phyloP scores from a whole-genome alignment of 2,329 filamentous ascomycete genomes.

The Pseudovirgaria hyperparasitica region DNA sequence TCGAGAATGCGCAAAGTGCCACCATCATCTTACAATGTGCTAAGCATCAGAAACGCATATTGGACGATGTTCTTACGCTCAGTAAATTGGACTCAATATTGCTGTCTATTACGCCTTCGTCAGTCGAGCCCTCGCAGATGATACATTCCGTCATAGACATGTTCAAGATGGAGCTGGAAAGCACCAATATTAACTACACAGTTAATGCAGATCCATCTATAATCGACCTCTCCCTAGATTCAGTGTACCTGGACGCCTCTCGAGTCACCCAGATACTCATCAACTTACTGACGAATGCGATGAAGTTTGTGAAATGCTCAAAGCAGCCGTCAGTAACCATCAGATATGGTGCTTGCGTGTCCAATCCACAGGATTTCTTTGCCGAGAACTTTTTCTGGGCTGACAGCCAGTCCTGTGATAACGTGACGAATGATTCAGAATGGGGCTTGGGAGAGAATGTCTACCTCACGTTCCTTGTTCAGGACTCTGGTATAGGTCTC shows the following conservation, averaged over 20 bases:
- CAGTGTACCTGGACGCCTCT: slow-evolving; percentile 11
- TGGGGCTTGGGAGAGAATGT: slow-evolving; percentile 26
- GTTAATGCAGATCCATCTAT: background rate
- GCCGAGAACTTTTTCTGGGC: slow-evolving; percentile 18
- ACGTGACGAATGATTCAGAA: slow-evolving; percentile 16
- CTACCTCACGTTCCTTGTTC: slow-evolving; percentile 24
- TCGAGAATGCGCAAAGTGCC: slow-evolving; percentile 9
- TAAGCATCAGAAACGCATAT: slow-evolving; percentile 25
- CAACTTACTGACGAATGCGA: slow-evolving; percentile 17
- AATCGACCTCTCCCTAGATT: background rate
- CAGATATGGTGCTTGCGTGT: slow-evolving; percentile 19
- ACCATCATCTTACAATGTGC: slow-evolving; percentile 23
- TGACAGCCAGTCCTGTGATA: slow-evolving; percentile 11
- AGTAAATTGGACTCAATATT: slow-evolving; percentile 18
- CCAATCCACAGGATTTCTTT: slow-evolving; percentile 15
- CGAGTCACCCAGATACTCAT: slow-evolving; percentile 15
- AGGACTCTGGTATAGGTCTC: slow-evolving; percentile 30
- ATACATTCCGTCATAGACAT: slow-evolving; percentile 16
- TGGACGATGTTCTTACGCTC: slow-evolving; percentile 29
- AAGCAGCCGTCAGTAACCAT: slow-evolving; percentile 23
- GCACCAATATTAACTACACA: background rate
- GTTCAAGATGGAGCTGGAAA: slow-evolving; percentile 14
- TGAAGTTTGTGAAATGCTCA: slow-evolving; percentile 24
- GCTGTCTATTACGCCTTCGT: slow-evolving; percentile 14
- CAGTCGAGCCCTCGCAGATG: slow-evolving; percentile 10